These are phyloP conservation scores for Claviceps sp. DNA, from an alignment of 2,329 filamentous ascomycete genomes.

Conservation along the genomic window DNA sequence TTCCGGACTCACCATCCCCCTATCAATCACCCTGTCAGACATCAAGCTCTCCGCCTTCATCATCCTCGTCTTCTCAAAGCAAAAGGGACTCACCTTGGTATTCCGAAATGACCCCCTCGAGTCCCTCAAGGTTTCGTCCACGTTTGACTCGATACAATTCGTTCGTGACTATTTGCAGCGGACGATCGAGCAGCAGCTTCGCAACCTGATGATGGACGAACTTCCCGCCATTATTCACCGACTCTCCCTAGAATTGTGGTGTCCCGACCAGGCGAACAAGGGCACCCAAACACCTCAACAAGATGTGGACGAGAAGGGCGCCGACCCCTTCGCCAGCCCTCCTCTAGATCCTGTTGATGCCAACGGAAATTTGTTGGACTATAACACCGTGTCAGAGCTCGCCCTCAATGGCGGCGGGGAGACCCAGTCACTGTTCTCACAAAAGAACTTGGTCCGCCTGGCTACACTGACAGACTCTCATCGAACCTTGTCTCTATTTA, in stretches of 20 bases:
- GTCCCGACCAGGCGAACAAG: constrained; percentile 57
- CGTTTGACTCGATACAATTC: constrained; percentile 97
- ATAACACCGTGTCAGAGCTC: constrained; percentile 61
- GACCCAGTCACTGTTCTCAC: constrained; percentile 81
- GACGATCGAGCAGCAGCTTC: constrained; percentile 86
- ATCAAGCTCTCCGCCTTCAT: constrained; percentile 95
- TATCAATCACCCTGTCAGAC: constrained; percentile 91
- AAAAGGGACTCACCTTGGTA: constrained; percentile 91
- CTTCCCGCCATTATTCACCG: constrained; percentile 92
- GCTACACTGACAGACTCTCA: constrained; percentile 78
- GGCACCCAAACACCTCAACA: constrained; percentile 36
- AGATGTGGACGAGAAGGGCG: constrained; percentile 42
- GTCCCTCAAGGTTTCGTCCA: constrained; percentile 95
- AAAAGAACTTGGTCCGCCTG: constrained; percentile 80
- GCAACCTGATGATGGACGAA: constrained; percentile 95
- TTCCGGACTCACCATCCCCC: constrained; percentile 87
- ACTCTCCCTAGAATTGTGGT: constrained; percentile 77
- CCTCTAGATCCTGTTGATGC: constrained; percentile 73
- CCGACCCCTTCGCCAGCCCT: constrained; percentile 72
- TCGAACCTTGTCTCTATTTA: constrained; percentile 80
- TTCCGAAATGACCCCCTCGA: constrained; percentile 97
- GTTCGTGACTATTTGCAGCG: constrained; percentile 93
- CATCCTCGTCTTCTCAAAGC: constrained; percentile 91
- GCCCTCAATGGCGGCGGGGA: constrained; percentile 70
- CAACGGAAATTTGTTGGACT: constrained; percentile 63